Conservation (phyloP, 306 rosid genomes). For the Mucuna pruriens region DNA sequence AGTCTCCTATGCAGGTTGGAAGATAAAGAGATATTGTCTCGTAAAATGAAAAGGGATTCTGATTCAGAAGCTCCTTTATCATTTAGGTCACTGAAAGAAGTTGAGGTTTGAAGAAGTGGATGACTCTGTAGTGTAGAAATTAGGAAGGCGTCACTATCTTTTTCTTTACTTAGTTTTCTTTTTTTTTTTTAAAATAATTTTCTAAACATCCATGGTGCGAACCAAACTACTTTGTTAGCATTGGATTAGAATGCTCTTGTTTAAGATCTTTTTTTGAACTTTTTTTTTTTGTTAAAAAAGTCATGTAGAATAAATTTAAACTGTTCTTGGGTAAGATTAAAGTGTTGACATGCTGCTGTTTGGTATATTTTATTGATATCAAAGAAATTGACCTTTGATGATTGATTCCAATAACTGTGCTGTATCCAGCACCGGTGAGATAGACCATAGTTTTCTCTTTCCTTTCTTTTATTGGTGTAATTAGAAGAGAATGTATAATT, state of each 20-base stretch:
- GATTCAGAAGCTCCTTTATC: background rate
- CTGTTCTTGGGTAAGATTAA: background rate
- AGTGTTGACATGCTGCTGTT: conserved; percentile 25
- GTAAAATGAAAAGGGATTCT: background rate
- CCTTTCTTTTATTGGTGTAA: background rate
- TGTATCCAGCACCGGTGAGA: conserved; percentile 8
- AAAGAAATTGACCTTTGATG: conserved; percentile 34
- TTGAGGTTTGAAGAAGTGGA: background rate
- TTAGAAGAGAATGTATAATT: background rate
- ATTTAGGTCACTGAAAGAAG: background rate
- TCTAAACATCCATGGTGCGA: no score
- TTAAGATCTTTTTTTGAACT: background rate
- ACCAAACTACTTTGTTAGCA: background rate
- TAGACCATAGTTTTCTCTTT: conserved; percentile 33
- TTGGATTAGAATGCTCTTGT: background rate
- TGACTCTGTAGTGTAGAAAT: background rate
- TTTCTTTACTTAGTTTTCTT: background rate
- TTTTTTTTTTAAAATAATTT: no score
- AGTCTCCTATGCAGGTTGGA: conserved; percentile 2
- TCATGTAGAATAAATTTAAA: background rate
- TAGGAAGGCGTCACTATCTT: background rate
- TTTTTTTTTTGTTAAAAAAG: background rate
- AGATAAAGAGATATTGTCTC: background rate
- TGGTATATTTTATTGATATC: conserved; percentile 14
- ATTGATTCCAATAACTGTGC: conserved; percentile 21